A percentile compares a stretch with the other conserved stretches of the same genome.
phyloP scores from a whole-genome alignment of 371 early-diverging fungal genomes.

The Basidiobolus meristosporus region DNA sequence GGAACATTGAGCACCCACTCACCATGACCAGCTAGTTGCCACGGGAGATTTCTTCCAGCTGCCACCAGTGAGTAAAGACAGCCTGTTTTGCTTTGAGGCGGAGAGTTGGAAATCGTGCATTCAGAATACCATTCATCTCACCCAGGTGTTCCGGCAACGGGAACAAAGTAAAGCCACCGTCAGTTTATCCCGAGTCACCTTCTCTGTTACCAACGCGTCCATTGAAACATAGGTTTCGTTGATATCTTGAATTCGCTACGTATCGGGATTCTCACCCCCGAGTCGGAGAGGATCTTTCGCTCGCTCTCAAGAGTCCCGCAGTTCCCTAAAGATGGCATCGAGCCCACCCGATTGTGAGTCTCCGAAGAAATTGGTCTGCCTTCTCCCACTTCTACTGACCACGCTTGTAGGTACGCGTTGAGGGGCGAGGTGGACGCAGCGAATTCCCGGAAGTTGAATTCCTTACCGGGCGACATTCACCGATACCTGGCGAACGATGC shows the following conservation, averaged over 20 bases:
- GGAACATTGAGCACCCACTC: neutral
- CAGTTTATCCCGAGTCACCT: slow-evolving; percentile 6
- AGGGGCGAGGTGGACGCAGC: slow-evolving; percentile 48
- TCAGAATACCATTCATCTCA: slow-evolving; percentile 19
- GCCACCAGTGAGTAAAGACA: slow-evolving; percentile 46
- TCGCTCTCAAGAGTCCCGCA: slow-evolving; percentile 24
- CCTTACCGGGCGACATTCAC: slow-evolving; percentile 18
- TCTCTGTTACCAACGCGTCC: neutral
- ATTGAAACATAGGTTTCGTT: slow-evolving; percentile 18
- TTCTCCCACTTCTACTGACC: neutral
- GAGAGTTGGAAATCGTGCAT: slow-evolving; percentile 35
- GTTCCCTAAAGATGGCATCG: slow-evolving; percentile 27
- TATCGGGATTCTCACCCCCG: slow-evolving; percentile 27
- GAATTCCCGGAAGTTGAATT: slow-evolving; percentile 27
- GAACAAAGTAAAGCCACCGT: slow-evolving; percentile 16
- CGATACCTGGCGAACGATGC: slow-evolving; percentile 13
- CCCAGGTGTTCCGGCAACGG: slow-evolving; percentile 27
- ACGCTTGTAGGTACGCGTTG: slow-evolving; percentile 20
- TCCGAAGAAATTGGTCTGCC: neutral
- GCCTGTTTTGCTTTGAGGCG: slow-evolving; percentile 53
- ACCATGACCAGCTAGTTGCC: slow-evolving; percentile 28
- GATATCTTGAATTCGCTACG: slow-evolving; percentile 47
- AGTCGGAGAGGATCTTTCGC: slow-evolving; percentile 20
- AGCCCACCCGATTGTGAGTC: slow-evolving; percentile 59
- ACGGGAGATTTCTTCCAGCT: slow-evolving; percentile 87